These are phyloP conservation scores for Monosporascus sp. DNA, from an alignment of 2,329 filamentous ascomycete genomes.

Conservation along the genomic window DNA sequence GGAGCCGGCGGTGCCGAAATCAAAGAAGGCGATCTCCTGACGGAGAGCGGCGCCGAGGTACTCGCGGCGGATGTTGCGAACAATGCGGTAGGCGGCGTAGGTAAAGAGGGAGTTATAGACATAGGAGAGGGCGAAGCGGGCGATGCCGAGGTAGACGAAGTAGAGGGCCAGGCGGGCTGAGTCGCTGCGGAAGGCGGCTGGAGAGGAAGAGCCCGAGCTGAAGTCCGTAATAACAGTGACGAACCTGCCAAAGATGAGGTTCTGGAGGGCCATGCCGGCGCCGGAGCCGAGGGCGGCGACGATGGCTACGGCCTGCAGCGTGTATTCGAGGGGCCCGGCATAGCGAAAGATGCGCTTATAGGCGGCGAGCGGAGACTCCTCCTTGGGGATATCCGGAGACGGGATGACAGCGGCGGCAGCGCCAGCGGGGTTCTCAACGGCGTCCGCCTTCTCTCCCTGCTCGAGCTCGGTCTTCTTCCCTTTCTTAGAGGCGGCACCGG, in stretches of 20 bases:
- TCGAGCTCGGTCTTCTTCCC: too few relatives aligned
- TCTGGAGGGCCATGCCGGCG: conserved; percentile 31
- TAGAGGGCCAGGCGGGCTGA: conserved; percentile 7
- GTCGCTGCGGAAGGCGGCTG: conserved; percentile 24
- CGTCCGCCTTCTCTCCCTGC: too few relatives aligned
- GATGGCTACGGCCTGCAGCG: conserved; percentile 22
- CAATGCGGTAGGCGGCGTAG: conserved; percentile 36
- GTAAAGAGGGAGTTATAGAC: conserved; percentile 29
- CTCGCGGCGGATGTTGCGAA: conserved; percentile 19
- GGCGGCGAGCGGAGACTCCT: background rate
- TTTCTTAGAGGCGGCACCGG: too few relatives aligned
- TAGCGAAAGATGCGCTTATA: conserved; percentile 21
- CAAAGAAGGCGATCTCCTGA: conserved; percentile 36
- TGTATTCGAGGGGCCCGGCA: conserved; percentile 21
- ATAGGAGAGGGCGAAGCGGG: conserved; percentile 8
- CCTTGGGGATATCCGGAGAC: too few relatives aligned
- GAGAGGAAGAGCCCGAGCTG: conserved; percentile 17
- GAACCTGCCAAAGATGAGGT: conserved; percentile 34
- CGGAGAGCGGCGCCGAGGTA: conserved; percentile 37
- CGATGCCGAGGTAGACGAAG: too few relatives aligned
- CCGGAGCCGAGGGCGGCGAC: conserved; percentile 31
- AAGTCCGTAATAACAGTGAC: conserved; percentile 31
- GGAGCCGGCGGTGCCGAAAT: conserved; percentile 25
- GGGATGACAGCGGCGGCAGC: too few relatives aligned
- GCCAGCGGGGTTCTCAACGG: too few relatives aligned